Base-by-base conservation (phyloP, 1,139 yeast genomes). In the Insectozyma bohioensis region DNA sequence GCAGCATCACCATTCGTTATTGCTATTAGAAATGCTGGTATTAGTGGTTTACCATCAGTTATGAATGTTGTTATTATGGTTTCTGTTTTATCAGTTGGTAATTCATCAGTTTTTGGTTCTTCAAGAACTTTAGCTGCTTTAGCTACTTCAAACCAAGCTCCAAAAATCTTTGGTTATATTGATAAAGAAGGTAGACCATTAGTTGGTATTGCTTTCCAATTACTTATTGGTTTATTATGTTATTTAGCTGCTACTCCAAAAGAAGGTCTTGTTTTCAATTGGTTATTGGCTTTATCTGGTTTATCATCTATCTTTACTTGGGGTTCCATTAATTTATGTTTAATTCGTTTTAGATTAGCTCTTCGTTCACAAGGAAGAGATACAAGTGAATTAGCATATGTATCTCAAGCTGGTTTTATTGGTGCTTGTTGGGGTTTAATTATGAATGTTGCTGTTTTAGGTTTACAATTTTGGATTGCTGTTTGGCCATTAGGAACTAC, bases 271-370 rank as follows among this genome's bases (percentile, higher is more conserved):
- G 85, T 86, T 10, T 87, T 87, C 58, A 67, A 66, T 46, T 87
- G 96, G 95, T 65, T 87, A 51, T 65, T 85, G 54, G 85, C 95
- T 16, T 65, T 88, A 30, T 83, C 95, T 11, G 94, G 95, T 39
- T 75, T 86, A 43, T 82, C 94, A 28, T 81, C 95, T 2, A 68
- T 87, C 37, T 85, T 86, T 58, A 84, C 94, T 5, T 86, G 95
- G 95, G 78, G 78, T 24, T 78, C 90, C 12, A 84, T 87, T 48
- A 78, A 83, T 52, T 52, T 83, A 36, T 79, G 87, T 47, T 95
- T 81, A 47, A 66, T 87, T 40, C 74, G 95, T 56, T 85, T 86
- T 63, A 79, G 96, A 65, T 57, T 69, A 34, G 95, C 95, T 1
- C 69, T 87, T 65, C 57, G 59, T 25, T 72, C 52, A 8, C 84